These are phyloP conservation scores for Apostasia shenzhenica DNA, from an alignment of 106 monocot genomes.

Conservation along the genomic window DNA sequence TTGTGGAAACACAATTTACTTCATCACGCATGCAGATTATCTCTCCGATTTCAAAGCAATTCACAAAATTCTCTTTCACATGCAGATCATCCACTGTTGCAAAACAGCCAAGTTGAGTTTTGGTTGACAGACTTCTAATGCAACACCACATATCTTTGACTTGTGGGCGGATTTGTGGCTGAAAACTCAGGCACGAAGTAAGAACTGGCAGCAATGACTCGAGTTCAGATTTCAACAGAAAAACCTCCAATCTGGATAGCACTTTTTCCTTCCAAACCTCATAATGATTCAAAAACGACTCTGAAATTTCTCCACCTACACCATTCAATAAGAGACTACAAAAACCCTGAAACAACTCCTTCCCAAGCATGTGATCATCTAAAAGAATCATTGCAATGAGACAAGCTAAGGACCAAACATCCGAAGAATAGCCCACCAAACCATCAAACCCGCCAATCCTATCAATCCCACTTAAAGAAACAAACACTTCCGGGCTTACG, in stretches of 20 bases:
- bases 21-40: constrained; percentile 8
- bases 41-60: constrained; percentile 46
- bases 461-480: constrained; percentile 12
- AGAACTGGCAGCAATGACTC: constrained; percentile 39
- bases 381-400: constrained; percentile 39
- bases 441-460: constrained; percentile 5
- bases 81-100: constrained; percentile 5
- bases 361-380: constrained; percentile 20
- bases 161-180: constrained; percentile 45
- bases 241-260: constrained; percentile 27
- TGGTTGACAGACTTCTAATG: constrained; percentile 25
- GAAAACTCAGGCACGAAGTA: constrained; percentile 43
- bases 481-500: constrained; percentile 51
- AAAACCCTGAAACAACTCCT: constrained; percentile 17
- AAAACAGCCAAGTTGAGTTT: constrained; percentile 13
- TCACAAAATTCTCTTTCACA: constrained; percentile 21
- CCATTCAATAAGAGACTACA: neutral
- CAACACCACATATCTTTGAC: constrained; percentile 52
- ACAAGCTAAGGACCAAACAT: constrained; percentile 88
- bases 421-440: constrained; percentile 33
- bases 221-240: constrained; percentile 25
- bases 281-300: constrained; percentile 16
- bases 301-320: neutral
- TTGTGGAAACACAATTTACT: neutral
- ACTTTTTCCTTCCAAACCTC: constrained; percentile 52